Evolutionary conservation across 441 rosid genomes (phyloP).

Genomic region (Euphorbia schlechtendalii): DNA sequence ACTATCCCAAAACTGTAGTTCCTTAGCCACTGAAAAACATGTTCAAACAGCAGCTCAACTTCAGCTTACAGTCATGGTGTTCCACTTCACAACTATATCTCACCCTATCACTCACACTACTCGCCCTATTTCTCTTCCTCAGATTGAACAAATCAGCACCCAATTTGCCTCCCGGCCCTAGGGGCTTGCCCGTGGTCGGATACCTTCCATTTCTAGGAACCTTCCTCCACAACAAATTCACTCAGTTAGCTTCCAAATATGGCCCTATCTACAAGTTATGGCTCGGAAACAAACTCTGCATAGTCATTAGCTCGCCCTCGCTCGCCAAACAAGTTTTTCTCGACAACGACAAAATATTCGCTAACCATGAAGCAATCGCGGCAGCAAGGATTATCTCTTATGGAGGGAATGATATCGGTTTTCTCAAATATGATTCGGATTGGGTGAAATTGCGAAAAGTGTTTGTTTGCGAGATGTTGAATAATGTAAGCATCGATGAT

Average conservation of each 20-base stretch:
- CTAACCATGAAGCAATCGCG: conserved; percentile 36
- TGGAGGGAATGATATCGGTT: conserved; percentile 39
- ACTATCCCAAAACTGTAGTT: background rate
- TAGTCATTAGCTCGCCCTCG: conserved; percentile 44
- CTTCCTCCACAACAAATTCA: conserved; percentile 38
- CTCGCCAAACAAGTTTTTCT: conserved; percentile 46
- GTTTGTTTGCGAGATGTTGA: conserved; percentile 44
- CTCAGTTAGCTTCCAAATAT: conserved; percentile 26
- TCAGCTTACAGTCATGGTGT: too few relatives aligned
- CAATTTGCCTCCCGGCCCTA: conserved; percentile 53
- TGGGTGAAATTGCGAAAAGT: conserved; percentile 45
- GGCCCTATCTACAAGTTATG: conserved; percentile 51
- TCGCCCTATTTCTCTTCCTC: too few relatives aligned
- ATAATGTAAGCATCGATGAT: conserved; percentile 32
- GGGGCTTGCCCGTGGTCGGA: conserved; percentile 51
- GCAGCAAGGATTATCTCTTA: conserved; percentile 27
- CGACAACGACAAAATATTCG: conserved; percentile 40
- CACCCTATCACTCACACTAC: too few relatives aligned
- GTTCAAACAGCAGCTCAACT: background rate
- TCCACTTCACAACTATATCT: too few relatives aligned
- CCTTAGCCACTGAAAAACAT: background rate
- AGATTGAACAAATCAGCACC: conserved; percentile 1
- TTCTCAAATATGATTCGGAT: conserved; percentile 29
- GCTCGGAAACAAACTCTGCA: conserved; percentile 38
- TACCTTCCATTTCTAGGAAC: conserved; percentile 59